Conservation (phyloP, 352 stramenopile genomes). For the Paralagenidium karlingii region DNA sequence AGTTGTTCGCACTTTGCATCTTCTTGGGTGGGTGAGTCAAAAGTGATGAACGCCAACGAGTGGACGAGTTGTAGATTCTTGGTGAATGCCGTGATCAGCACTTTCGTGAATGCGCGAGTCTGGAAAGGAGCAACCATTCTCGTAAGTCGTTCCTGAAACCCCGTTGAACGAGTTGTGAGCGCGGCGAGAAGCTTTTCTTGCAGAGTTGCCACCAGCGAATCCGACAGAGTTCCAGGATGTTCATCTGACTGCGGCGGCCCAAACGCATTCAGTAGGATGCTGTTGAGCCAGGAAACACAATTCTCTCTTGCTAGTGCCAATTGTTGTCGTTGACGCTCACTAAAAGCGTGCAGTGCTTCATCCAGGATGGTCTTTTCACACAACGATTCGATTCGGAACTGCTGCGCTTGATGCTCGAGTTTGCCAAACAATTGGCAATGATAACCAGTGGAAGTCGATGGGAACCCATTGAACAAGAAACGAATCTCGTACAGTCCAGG, state of each 20-base stretch:
- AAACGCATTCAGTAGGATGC: conserved; percentile 36
- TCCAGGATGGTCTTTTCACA: conserved; percentile 29
- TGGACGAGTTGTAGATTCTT: conserved; percentile 27
- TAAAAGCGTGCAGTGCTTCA: conserved; percentile 27
- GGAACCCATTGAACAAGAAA: conserved; percentile 55
- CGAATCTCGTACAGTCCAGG: conserved; percentile 47
- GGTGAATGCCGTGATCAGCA: conserved; percentile 20
- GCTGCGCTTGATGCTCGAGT: conserved; percentile 46
- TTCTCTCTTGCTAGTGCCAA: conserved; percentile 35
- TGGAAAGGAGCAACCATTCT: conserved; percentile 25
- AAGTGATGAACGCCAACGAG: conserved; percentile 25
- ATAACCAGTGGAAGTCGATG: conserved; percentile 29
- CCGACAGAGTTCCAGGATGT: conserved; percentile 18
- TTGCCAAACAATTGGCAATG: conserved; percentile 42
- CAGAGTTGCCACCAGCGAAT: conserved; percentile 12
- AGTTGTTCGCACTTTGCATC: conserved; percentile 16
- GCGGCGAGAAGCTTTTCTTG: conserved; percentile 20
- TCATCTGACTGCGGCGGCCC: conserved; percentile 15
- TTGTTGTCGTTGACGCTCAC: conserved; percentile 11
- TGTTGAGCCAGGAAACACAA: conserved; percentile 27
- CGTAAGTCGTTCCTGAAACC: conserved; percentile 24
- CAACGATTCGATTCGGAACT: conserved; percentile 35
- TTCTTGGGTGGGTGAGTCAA: conserved; percentile 29
- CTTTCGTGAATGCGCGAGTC: conserved; percentile 19
- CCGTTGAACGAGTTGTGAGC: conserved; percentile 9